Evolutionary conservation across 1,139 yeast species (phyloP).

Genomic region (Meyerozyma guilliermondii): DNA sequence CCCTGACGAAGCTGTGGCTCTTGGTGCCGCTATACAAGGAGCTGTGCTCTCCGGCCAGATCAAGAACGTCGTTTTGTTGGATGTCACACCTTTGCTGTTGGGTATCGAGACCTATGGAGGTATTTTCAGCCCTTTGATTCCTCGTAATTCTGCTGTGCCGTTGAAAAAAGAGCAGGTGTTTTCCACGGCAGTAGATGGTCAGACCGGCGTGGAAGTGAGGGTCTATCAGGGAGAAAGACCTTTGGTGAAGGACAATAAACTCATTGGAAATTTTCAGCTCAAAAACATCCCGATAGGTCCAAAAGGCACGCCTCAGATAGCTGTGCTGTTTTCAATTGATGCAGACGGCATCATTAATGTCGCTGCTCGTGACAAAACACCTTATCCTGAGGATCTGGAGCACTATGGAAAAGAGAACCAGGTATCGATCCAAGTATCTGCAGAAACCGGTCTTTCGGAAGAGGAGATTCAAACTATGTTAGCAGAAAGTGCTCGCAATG

Average conservation of each 20-base stretch:
- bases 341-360: constrained; percentile 82
- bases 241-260: constrained; percentile 64
- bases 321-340: constrained; percentile 69
- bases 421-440: constrained; percentile 65
- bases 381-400: constrained; percentile 32
- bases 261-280: constrained; percentile 67
- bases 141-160: constrained; percentile 74
- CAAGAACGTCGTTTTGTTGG: constrained; percentile 66
- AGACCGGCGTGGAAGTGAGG: constrained; percentile 72
- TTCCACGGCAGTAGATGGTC: constrained; percentile 84
- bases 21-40: constrained; percentile 84
- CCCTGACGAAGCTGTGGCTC: constrained; percentile 82
- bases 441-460: constrained; percentile 63
- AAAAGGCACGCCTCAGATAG: constrained; percentile 75
- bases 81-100: constrained; percentile 73
- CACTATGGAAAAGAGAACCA: constrained; percentile 28
- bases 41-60: constrained; percentile 69
- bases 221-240: constrained; percentile 80
- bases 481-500: constrained; percentile 42
- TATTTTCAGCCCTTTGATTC: constrained; percentile 68
- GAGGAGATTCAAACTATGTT: constrained; percentile 56
- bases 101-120: constrained; percentile 86
- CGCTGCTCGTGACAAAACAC: constrained; percentile 62
- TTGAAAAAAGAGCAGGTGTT: constrained; percentile 66
- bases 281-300: constrained; percentile 65